Conservation (phyloP, 2,329 filamentous ascomycete genomes). For the Zasmidium cellare region DNA sequence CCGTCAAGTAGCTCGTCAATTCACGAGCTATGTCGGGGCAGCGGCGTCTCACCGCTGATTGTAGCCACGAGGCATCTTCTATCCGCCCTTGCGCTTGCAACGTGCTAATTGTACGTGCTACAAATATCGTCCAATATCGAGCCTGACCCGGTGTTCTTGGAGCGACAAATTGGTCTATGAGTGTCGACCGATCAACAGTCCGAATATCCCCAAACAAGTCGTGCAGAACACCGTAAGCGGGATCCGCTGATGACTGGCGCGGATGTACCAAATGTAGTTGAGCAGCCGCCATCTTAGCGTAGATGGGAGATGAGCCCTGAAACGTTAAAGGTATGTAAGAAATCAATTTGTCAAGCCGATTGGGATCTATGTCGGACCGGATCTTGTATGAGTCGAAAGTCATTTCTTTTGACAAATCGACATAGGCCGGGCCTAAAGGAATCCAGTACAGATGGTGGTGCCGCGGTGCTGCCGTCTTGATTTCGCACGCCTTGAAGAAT, state of each 20-base stretch:
- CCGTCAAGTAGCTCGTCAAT: too few relatives aligned
- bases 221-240: background rate
- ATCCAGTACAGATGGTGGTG: slow-evolving; percentile 10
- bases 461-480: slow-evolving; percentile 1
- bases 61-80: slow-evolving; percentile 8
- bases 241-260: background rate
- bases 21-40: too few relatives aligned
- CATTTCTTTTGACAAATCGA: background rate
- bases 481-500: slow-evolving; percentile 15
- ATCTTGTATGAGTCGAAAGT: background rate
- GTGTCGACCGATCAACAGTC: background rate
- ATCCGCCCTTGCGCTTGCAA: background rate
- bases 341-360: slow-evolving; percentile 14
- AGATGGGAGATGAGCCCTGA: background rate
- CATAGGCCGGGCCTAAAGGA: background rate
- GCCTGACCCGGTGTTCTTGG: background rate
- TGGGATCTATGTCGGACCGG: slow-evolving; percentile 7
- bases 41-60: background rate
- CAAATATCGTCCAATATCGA: background rate
- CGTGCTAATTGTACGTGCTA: background rate
- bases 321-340: background rate
- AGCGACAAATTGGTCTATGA: background rate
- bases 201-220: background rate
- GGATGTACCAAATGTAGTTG: slow-evolving; percentile 2
- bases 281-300: background rate